These are phyloP conservation scores for Globisporangium cystogenes DNA, from an alignment of 352 stramenopile genomes.

Conservation along the genomic window DNA sequence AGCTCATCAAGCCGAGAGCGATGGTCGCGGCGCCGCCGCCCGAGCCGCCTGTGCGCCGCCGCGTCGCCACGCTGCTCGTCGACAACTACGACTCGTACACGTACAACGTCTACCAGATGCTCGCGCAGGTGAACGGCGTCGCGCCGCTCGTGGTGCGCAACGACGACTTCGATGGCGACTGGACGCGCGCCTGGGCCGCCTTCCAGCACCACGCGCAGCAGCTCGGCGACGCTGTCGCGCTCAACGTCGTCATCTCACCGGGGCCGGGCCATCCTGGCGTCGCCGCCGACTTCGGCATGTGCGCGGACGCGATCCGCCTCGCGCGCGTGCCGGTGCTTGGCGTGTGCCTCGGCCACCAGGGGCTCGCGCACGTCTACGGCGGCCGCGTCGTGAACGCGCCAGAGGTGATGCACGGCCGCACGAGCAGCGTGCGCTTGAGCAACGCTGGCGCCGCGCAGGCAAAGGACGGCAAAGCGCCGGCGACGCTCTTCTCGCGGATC, in stretches of 20 bases:
- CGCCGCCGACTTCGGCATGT: conserved; percentile 85
- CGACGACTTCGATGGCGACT: conserved; percentile 81
- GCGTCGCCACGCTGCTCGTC: conserved; percentile 85
- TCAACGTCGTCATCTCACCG: conserved; percentile 88
- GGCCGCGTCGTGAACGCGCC: conserved; percentile 71
- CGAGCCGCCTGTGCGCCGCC: conserved; percentile 4
- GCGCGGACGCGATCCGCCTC: conserved; percentile 60
- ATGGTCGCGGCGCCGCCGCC: conserved; percentile 24
- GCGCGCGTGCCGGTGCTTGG: conserved; percentile 87
- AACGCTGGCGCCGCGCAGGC: not conserved
- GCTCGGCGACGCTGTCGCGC: conserved; percentile 18
- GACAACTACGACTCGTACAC: conserved; percentile 99
- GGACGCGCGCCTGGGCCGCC: conserved; percentile 41
- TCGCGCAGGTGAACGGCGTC: conserved; percentile 88
- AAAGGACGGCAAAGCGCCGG: not conserved
- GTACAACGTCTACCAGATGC: conserved; percentile 96
- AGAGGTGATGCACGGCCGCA: conserved; percentile 93
- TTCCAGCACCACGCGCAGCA: conserved; percentile 43
- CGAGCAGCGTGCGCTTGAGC: conserved; percentile 66
- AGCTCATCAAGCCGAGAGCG: not conserved
- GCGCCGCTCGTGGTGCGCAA: conserved; percentile 91
- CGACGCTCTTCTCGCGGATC: conserved; percentile 49
- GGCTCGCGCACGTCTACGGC: conserved; percentile 88
- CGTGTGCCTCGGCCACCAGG: conserved; percentile 97
- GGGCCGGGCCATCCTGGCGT: conserved; percentile 87